These are phyloP conservation scores for Cladophialophora psammophila DNA, from an alignment of 2,329 filamentous ascomycete genomes.

Conservation along the genomic window DNA sequence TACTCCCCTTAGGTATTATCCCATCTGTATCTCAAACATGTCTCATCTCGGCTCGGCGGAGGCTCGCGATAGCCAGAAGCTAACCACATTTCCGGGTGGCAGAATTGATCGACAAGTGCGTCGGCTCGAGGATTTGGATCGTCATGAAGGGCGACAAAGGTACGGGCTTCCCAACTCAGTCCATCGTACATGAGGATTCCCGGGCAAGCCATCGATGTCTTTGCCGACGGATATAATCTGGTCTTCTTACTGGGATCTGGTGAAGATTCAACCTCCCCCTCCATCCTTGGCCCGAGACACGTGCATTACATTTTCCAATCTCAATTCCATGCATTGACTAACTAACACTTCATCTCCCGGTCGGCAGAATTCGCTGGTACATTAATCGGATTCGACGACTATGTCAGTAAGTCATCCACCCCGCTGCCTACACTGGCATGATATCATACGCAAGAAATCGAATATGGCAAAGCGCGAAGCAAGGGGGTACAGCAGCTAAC, in stretches of 20 bases:
- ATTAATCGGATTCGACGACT: constrained; percentile 95
- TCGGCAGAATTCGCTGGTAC: constrained; percentile 89
- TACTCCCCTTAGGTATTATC: constrained; percentile 71
- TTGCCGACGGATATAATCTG: background rate
- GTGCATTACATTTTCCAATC: background rate
- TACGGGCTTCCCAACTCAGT: constrained; percentile 49
- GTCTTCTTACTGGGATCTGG: background rate
- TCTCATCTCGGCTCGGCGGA: too few relatives aligned
- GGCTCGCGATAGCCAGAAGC: background rate
- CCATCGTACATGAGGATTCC: background rate
- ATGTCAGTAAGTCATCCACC: constrained; percentile 82
- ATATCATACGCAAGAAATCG: background rate
- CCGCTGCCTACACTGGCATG: background rate
- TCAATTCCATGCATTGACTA: constrained; percentile 3
- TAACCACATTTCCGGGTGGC: constrained; percentile 25
- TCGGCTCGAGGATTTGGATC: constrained; percentile 97
- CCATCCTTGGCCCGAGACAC: too few relatives aligned
- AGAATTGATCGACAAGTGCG: constrained; percentile 99
- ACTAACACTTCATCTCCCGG: background rate
- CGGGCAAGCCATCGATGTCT: background rate
- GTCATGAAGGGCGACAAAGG: constrained; percentile 99
- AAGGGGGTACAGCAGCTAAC: background rate
- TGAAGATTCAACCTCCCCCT: constrained; percentile 21
- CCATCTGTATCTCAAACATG: background rate
- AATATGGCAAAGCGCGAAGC: background rate